Base-by-base conservation (phyloP, 2,329 filamentous ascomycete genomes). In the Cladosporium sp. region DNA sequence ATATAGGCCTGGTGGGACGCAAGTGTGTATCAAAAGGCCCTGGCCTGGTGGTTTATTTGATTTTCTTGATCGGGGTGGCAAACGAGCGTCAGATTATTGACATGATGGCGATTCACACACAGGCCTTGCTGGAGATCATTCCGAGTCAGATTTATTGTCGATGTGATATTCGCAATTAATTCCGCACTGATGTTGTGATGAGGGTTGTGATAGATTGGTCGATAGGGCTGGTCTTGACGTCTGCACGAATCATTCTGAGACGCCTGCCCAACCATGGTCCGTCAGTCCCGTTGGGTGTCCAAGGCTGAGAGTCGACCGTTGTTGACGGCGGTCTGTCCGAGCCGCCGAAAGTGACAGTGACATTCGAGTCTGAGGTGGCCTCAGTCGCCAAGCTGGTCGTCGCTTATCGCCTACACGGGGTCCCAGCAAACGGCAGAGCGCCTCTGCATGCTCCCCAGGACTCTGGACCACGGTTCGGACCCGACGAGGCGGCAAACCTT, bases 401-500 rank as follows among this genome's bases (percentile, higher is more conserved):
- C 41, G 41, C 41, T 47, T 21, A 49, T 21, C 34, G 41, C 58
- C 26, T 8, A 49, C 21, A 36, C n/a, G 59, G 47, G 44, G 28
- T 51, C 6, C 41, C 44, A 36, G 28, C 24, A 21, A 21, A 38
- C 44, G n/a, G 59, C 47, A 24, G n/a, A 30, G 18, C 28, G 47
- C 44, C 24, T 63, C 49, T 38, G 34, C 18, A 58, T 38, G 49
- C 49, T 63, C 49, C 47, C 60, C 60, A 63, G 49, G 41, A 36
- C 21, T 21, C 21, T 55, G 60, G 60, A 44, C 60, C 60, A 44
- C 54, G 60, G 60, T 63, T 44, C 34, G 60, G 60, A 54, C 34
- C 60, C 60, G 60, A 63, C 14, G 34, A 54, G 30, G 49, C 60
- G 60, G 59, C 26, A 63, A 55, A 52, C 30, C 60, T 63, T 63